Percentiles rank a stretch among this genome's conserved stretches.
phyloP scores from a whole-genome alignment of 2,329 filamentous ascomycete genomes.

The Aspergillus unguis region DNA sequence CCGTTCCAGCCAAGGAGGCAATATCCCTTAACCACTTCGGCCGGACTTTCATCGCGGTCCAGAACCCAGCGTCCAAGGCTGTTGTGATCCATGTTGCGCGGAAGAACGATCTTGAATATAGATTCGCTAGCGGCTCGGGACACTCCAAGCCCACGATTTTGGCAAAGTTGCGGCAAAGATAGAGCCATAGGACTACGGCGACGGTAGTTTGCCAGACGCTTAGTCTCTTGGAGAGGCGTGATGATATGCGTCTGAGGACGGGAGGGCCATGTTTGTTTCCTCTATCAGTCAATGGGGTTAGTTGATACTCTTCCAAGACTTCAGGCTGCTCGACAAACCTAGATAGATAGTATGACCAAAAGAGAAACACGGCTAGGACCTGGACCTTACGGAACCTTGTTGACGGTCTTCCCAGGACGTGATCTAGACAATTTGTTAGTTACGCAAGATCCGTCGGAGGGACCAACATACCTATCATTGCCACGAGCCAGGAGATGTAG shows the following conservation, averaged over 20 bases:
- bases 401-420: conserved; percentile 87
- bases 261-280: conserved; percentile 79
- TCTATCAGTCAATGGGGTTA: conserved; percentile 44
- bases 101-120: conserved; percentile 91
- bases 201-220: conserved; percentile 89
- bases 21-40: conserved; percentile 77
- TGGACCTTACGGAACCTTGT: conserved; percentile 89
- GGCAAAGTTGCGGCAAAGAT: conserved; percentile 87
- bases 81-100: conserved; percentile 96
- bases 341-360: conserved; percentile 84
- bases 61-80: conserved; percentile 92
- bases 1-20: conserved; percentile 75
- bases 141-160: conserved; percentile 87
- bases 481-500: conserved; percentile 7
- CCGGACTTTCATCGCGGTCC: conserved; percentile 93
- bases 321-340: conserved; percentile 52
- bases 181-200: conserved; percentile 84
- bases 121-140: conserved; percentile 88
- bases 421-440: conserved; percentile 54
- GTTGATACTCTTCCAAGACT: not conserved
- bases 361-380: conserved; percentile 82
- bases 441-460: not conserved
- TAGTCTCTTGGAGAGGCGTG: conserved; percentile 64
- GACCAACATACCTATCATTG: conserved; percentile 31
- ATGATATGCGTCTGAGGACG: conserved; percentile 55